Percentiles rank a stretch among this genome's conserved stretches.
Conservation (phyloP, 1,284 basidiomycete species). For the Rhodotorula mucilaginosa region DNA sequence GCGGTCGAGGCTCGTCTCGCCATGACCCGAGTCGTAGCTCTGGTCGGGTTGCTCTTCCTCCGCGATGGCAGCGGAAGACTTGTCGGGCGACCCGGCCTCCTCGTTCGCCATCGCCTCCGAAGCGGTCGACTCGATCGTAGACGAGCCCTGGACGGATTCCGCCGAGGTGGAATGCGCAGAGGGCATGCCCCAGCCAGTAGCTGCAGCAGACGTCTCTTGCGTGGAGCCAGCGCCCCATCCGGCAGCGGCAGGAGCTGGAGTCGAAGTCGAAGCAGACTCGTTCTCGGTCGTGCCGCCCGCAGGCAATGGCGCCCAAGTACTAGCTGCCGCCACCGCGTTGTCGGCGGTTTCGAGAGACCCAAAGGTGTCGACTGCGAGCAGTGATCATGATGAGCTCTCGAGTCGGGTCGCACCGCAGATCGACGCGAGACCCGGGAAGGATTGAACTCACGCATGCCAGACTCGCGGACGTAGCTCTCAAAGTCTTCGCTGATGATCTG, state of each 20-base stretch:
- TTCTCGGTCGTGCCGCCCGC: too few species aligned
- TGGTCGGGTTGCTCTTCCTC: neutral
- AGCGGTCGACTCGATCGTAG: neutral
- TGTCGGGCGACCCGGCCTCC: neutral
- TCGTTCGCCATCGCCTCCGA: neutral
- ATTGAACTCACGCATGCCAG: neutral
- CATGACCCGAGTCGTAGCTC: neutral
- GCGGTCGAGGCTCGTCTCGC: neutral
- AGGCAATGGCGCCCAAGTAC: too few species aligned
- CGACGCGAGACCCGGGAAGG: neutral
- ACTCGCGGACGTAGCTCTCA: neutral
- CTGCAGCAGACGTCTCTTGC: neutral
- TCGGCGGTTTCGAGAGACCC: too few species aligned
- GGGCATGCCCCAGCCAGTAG: neutral
- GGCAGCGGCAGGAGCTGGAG: neutral
- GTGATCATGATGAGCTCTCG: too few species aligned
- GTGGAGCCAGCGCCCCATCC: neutral
- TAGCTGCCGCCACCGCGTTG: neutral
- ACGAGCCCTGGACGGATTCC: neutral
- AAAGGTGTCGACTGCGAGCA: too few species aligned
- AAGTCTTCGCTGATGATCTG: slow-evolving; percentile 12
- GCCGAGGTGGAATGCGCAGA: neutral
- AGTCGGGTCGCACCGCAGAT: too few species aligned
- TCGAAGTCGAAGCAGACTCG: too few species aligned
- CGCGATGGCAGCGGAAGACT: neutral